A percentile compares a stretch with the other conserved stretches of the same genome.
These are phyloP conservation scores for Xylaria acuta DNA, from an alignment of 495 filamentous ascomycete genomes.

Conservation along the genomic window DNA sequence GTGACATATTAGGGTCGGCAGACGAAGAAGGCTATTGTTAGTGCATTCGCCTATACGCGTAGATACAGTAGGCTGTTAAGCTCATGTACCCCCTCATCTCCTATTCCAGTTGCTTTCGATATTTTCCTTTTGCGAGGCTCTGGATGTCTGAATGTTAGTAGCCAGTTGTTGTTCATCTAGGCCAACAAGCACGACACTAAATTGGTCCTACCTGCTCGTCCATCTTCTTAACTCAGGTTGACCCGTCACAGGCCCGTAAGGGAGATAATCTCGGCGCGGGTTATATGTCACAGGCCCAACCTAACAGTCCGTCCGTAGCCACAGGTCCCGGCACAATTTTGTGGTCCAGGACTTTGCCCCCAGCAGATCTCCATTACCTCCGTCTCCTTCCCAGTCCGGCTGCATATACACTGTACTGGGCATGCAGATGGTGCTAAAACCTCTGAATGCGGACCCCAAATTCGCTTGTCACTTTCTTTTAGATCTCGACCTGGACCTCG, in stretches of 20 bases:
- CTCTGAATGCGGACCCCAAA: slow-evolving; percentile 47
- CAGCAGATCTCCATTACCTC: slow-evolving; percentile 56
- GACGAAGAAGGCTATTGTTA: slow-evolving; percentile 24
- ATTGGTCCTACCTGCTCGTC: slow-evolving; percentile 21
- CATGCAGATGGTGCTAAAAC: slow-evolving; percentile 53
- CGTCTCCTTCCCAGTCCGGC: slow-evolving; percentile 62
- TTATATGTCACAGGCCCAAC: slow-evolving; percentile 31
- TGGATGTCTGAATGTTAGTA: slow-evolving; percentile 32
- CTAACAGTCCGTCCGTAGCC: slow-evolving; percentile 27
- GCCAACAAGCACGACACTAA: slow-evolving; percentile 11
- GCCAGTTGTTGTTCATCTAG: slow-evolving; percentile 26
- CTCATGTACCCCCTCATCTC: slow-evolving; percentile 13
- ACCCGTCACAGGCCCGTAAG: slow-evolving; percentile 22
- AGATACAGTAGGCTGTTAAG: slow-evolving; percentile 17
- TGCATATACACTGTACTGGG: slow-evolving; percentile 51
- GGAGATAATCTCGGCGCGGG: slow-evolving; percentile 26
- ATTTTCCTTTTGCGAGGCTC: slow-evolving; percentile 26
- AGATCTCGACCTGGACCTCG: slow-evolving; percentile 45
- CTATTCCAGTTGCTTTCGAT: slow-evolving; percentile 24
- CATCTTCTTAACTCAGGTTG: slow-evolving; percentile 24
- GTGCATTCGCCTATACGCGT: slow-evolving; percentile 21
- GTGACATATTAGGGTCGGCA: slow-evolving; percentile 28
- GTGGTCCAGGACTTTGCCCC: slow-evolving; percentile 41
- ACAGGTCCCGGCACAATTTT: slow-evolving; percentile 42
- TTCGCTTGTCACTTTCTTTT: slow-evolving; percentile 45